Base-by-base conservation (phyloP, 352 stramenopile species). In the Globisporangium okanoganense region DNA sequence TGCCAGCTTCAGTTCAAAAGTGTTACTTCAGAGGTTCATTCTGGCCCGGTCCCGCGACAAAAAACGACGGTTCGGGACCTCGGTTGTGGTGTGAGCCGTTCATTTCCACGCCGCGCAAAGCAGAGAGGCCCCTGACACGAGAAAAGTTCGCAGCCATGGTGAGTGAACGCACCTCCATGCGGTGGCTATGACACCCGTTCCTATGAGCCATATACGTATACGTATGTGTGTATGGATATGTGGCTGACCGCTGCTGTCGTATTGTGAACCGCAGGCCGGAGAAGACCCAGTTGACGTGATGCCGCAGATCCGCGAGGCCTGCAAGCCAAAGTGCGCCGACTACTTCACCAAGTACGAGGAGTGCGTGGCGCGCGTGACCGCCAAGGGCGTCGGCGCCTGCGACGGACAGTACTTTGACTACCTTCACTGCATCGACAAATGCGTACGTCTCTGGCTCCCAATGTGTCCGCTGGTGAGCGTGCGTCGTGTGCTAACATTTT, bases 361-460 rank as follows among this genome's bases (percentile, higher is more conserved):
- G 16, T 98, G 95, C 71, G 75, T 96, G 49, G 78, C 94, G 62
- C 88, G 95, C 63, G 96, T 98, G 65, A 86, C 83, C 52, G 81
- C 79, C 65, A 97, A 96, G 76, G 90, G 90, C 52, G 88, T 97
- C 38, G 93, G 92, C 36, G 82, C 90, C 57, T 98, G 95, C 72
- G 92, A 98, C 67, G 91, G 90, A 66, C 96, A 97, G 82, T 98
- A 98, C 76, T 98, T 98, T 68, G 95, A 98, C 75, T 90, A 92
- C 64, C 79, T 97, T 66, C 88, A 98, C 80, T 98, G 94, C 75
- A 87, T 98, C 57, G 94, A 98, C 75, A 89, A 97, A 86, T 98
- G 94, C 76, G 90, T 97, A 89, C 52, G 82, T 84, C 16, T 8
- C 27, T 36, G 18, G 7, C 22, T 18, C 6, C 24, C 12, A n/a